phyloP scores from a whole-genome alignment of 768 basidiomycete genomes.

The Suillus subalutaceus region DNA sequence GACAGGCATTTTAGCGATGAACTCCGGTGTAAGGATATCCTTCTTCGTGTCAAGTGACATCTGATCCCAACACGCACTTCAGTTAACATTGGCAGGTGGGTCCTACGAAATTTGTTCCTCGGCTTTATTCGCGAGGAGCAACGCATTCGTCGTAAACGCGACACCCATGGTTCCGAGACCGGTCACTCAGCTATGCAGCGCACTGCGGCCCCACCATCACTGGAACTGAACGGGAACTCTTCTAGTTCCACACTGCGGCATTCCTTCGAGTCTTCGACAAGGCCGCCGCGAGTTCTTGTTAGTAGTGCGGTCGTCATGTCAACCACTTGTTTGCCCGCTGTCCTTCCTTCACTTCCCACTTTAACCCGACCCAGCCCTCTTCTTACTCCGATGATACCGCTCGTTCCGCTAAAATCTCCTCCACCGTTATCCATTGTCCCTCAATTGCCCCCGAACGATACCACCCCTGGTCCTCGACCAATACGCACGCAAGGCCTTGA shows the following conservation, averaged over 20 bases:
- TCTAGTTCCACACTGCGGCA: constrained; percentile 24
- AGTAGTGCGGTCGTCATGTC: constrained; percentile 58
- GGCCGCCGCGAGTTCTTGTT: constrained; percentile 25
- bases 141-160: constrained; percentile 41
- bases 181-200: constrained; percentile 26
- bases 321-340: constrained; percentile 66
- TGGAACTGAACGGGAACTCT: constrained; percentile 28
- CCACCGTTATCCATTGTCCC: constrained; percentile 40
- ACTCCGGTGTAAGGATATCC: constrained; percentile 63
- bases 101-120: constrained; percentile 81
- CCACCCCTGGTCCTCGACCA: constrained; percentile 33
- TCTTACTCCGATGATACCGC: constrained; percentile 60
- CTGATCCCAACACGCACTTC: constrained; percentile 13
- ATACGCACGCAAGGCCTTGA: constrained; percentile 52
- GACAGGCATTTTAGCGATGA: constrained; percentile 75
- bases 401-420: constrained; percentile 35
- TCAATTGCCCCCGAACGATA: constrained; percentile 45
- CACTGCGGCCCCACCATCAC: constrained; percentile 22
- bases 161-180: constrained; percentile 23
- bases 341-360: constrained; percentile 51
- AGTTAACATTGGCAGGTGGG: constrained; percentile 96
- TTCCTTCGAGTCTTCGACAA: constrained; percentile 34
- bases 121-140: constrained; percentile 77
- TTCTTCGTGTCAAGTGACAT: constrained; percentile 8
- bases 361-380: constrained; percentile 55